These are phyloP conservation scores for Neurospora africana DNA, from an alignment of 495 filamentous ascomycete species.

Conservation along the genomic window DNA sequence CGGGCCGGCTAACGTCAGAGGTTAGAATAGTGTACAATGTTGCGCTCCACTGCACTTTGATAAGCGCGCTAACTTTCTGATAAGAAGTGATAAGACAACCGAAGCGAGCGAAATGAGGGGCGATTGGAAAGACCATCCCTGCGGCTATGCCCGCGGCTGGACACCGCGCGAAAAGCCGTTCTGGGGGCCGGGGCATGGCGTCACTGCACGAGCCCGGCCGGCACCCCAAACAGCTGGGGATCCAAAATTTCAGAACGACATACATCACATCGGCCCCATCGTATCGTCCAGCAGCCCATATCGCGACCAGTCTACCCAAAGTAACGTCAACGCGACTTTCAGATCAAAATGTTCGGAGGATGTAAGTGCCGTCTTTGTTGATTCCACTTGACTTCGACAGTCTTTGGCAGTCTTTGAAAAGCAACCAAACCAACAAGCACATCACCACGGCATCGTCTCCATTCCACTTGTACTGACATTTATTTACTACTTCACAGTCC, in stretches of 20 bases:
- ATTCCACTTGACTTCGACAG: no score
- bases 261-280: background rate
- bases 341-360: slow-evolving; percentile 36
- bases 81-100: background rate
- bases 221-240: background rate
- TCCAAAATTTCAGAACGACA: background rate
- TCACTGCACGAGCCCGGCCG: background rate
- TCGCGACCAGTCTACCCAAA: background rate
- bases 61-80: background rate
- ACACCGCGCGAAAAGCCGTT: background rate
- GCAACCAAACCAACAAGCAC: slow-evolving; percentile 7
- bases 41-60: no score
- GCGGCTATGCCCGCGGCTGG: no score
- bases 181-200: background rate
- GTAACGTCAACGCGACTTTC: background rate
- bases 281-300: background rate
- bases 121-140: background rate
- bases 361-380: slow-evolving; percentile 18
- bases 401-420: background rate
- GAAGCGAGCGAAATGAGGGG: background rate
- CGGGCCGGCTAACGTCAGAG: slow-evolving; percentile 7
- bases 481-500: slow-evolving; percentile 16
- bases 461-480: background rate
- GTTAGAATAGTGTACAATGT: no score
- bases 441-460: background rate